Evolutionary conservation across 2,329 filamentous ascomycete species (phyloP).

Genomic region (Zalaria sp.): DNA sequence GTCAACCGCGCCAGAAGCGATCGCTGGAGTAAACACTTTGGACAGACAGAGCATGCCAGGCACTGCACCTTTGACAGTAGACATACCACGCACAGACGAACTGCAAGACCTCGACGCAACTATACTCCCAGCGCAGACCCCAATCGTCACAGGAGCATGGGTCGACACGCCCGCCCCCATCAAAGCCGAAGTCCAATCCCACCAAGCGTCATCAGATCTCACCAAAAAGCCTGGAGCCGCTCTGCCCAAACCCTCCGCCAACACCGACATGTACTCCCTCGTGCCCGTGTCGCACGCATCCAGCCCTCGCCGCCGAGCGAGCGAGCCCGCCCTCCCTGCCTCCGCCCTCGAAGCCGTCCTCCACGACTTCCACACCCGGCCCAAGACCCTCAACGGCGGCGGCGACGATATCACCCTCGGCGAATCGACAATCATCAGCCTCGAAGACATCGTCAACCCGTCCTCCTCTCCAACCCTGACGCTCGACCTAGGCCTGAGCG

Average conservation of each 20-base stretch:
- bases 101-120: background rate
- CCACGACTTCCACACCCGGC: slow-evolving; percentile 16
- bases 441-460: slow-evolving; percentile 28
- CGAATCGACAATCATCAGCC: slow-evolving; percentile 32
- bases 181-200: too few species aligned
- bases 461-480: slow-evolving; percentile 11
- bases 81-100: background rate
- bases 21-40: background rate
- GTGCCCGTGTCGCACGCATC: background rate
- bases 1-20: slow-evolving; percentile 6
- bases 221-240: background rate
- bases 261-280: background rate
- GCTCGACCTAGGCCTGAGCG: slow-evolving; percentile 6
- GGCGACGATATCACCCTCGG: slow-evolving; percentile 20
- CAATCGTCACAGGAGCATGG: slow-evolving; percentile 33
- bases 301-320: background rate
- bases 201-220: background rate
- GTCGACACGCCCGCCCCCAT: slow-evolving; percentile 25
- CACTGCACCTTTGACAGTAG: background rate
- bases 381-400: background rate
- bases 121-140: slow-evolving; percentile 22
- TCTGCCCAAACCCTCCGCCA: slow-evolving; percentile 1
- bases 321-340: slow-evolving; percentile 3
- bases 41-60: background rate
- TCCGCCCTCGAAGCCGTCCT: slow-evolving; percentile 15